Evolutionary conservation across 257 asterid genomes (phyloP), one percentile per base, ranked within the genome.

Genomic region (Solanum pennellii): DNA sequence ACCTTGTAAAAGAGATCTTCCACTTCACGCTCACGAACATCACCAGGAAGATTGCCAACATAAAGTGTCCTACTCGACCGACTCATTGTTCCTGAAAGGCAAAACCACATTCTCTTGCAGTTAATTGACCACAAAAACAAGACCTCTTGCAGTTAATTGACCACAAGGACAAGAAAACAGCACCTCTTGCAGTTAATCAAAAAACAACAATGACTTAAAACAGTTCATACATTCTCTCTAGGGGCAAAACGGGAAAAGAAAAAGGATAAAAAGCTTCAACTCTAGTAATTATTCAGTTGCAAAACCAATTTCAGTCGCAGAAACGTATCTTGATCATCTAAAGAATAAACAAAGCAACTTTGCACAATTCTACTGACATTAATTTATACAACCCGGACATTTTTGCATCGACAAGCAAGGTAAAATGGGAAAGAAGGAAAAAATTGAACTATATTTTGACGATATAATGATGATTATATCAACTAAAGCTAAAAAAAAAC

Each of bases 1-100:
- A 94, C 99, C 99, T 96, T 97, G 95, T 96, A 92, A 89, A 97
- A 97, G 89, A 97, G 85, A 91, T 96, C 99, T 87, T 97, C 99
- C 76, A 97, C 98, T 92, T 97, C 98, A 9, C 99, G 94, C 92
- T 97, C 99, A 23, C 99, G 98, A 83, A 94, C 93, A 90, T 96
- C 99, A 25, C 99, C 99, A 7, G 99, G 99, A 89, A 97, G 99
- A 92, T 97, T 97, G 56, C 99, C 99, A 18, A 97, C 98, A 45
- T 97, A 96, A 66, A 97, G 96, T 39, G 99, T 97, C 92, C 98
- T 94, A 91, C 98, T 95, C 13, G 99, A 92, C 56, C 99, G 98
- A 91, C 99, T 97, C 99, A 97, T 97, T 86, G 83, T 94, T 87
- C 92, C 83, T 79, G 68, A 44, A 73, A 49, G 23, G 27, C 10